Evolutionary conservation across 345 rosid species (phyloP).

Genomic region (Eucalyptus erythrocorys): DNA sequence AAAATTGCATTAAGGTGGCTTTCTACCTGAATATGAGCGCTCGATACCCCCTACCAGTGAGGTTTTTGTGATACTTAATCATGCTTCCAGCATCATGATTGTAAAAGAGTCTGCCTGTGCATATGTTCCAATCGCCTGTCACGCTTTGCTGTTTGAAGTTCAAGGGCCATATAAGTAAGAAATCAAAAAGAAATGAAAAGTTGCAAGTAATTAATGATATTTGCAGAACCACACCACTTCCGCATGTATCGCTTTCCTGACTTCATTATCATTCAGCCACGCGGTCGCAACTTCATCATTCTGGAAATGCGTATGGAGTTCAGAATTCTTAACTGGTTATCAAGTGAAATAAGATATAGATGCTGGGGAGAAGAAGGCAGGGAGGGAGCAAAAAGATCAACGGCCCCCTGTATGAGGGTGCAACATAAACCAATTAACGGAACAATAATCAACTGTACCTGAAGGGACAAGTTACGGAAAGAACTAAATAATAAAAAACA

Average conservation of each 20-base stretch:
- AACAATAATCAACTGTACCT: neutral
- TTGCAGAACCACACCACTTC: conserved; percentile 1
- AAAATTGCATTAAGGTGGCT: neutral
- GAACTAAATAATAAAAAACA: neutral
- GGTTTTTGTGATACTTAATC: conserved; percentile 26
- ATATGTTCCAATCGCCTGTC: conserved; percentile 33
- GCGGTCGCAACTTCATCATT: conserved; percentile 18
- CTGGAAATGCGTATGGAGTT: neutral
- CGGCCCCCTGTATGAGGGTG: neutral
- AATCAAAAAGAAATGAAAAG: neutral
- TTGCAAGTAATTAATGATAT: neutral
- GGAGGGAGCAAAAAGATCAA: neutral
- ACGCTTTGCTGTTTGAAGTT: conserved; percentile 2
- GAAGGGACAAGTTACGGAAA: neutral
- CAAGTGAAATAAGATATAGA: neutral
- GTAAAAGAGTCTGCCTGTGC: conserved; percentile 8
- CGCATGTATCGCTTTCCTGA: conserved; percentile 31
- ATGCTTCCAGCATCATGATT: conserved; percentile 15
- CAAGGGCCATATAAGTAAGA: neutral
- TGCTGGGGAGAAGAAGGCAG: neutral
- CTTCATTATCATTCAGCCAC: conserved; percentile 25
- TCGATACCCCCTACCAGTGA: conserved; percentile 34
- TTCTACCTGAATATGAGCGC: conserved; percentile 53
- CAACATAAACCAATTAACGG: neutral
- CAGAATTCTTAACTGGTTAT: neutral